Evolutionary conservation across 192 early-diverging fungal genomes (phyloP), one percentile per base, ranked within the genome.

Genomic region (Allomyces macrogynus): DNA sequence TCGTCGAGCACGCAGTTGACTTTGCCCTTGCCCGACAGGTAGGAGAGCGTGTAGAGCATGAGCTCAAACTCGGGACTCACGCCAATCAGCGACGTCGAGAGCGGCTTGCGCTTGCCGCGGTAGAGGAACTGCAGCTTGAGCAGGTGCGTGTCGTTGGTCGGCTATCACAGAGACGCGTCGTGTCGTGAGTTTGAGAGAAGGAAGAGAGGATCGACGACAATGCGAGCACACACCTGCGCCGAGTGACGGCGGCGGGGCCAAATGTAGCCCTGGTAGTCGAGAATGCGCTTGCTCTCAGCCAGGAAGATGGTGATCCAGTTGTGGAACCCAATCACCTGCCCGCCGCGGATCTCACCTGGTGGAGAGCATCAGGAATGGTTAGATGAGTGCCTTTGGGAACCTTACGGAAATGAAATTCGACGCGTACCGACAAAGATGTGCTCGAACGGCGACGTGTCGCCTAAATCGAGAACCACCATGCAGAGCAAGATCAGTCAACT

Each of bases 191-290:
- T 40, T 3, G 32, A 8, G 32, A 40, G 32, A 8, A 7, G 32
- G 32, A 8, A 40, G 32, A 40, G 7, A 8, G 4, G 32, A 40
- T 40, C 3, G 32, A 8, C 7, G 32, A 40, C 32, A 40, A 40
- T 40, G 32, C 32, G 32, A 40, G 32, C 7, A 40, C 32, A 40
- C 5, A 57, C 49, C 49, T 57, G 49, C 16, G 16, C 20, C 49
- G 49, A 14, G 20, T 57, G 49, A n/a, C 49, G 49, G 49, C 49
- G 49, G 12, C 49, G 49, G 49, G 49, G 49, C 49, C 49, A 57
- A 57, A 57, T 57, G 49, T 57, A 57, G 49, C 49, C 49, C 49
- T 57, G 49, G 49, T 57, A 57, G 49, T 57, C 49, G 49, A 57
- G 49, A 14, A 57, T n/a, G 16, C 20, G 12, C 49, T 57, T 57